Evolutionary conservation across 257 asterid genomes (phyloP).

Genomic region (Gardenia jasminoides): DNA sequence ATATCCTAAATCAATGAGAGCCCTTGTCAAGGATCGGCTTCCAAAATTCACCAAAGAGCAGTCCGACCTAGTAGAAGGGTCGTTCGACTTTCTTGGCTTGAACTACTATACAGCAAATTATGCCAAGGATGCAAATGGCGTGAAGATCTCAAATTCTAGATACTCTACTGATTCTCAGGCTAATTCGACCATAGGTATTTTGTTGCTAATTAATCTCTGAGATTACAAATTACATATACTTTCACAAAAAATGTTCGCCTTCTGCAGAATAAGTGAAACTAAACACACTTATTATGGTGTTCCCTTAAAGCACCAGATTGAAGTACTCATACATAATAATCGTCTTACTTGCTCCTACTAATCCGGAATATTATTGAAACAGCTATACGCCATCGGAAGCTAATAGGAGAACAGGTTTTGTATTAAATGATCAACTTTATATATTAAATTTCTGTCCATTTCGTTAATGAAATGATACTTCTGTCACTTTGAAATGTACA

Average conservation of each 20-base stretch:
- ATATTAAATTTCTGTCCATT: background rate
- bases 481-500: background rate
- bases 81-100: slow-evolving; percentile 14
- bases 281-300: too few species aligned
- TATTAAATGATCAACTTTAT: background rate
- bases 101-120: slow-evolving; percentile 13
- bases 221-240: too few species aligned
- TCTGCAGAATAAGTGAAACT: too few species aligned
- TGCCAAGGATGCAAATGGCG: background rate
- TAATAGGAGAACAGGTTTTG: slow-evolving; percentile 1
- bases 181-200: background rate
- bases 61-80: background rate
- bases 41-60: slow-evolving; percentile 1
- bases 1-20: slow-evolving; percentile 9
- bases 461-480: background rate
- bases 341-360: background rate
- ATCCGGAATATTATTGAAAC: background rate
- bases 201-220: background rate
- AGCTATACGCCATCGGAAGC: background rate
- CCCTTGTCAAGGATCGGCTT: background rate
- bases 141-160: background rate
- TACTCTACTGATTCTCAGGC: background rate
- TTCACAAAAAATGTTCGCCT: too few species aligned
- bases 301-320: too few species aligned
- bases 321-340: background rate